These are phyloP conservation scores for Lachnellula hyalina DNA, from an alignment of 2,329 filamentous ascomycete genomes.

Conservation along the genomic window DNA sequence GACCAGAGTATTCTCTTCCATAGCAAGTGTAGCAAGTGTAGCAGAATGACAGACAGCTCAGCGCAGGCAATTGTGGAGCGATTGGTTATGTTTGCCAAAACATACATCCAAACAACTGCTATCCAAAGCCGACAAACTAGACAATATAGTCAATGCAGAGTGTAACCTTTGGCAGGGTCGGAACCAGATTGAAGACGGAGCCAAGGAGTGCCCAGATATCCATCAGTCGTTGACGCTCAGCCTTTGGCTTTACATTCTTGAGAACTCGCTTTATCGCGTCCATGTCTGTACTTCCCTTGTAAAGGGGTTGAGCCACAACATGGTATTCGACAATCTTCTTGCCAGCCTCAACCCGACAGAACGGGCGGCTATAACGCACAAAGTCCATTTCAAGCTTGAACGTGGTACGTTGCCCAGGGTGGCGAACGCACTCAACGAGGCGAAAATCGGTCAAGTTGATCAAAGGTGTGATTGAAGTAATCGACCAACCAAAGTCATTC, in stretches of 20 bases:
- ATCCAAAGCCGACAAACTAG: neutral
- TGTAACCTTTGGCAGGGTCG: neutral
- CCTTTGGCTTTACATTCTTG: neutral
- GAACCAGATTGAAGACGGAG: neutral
- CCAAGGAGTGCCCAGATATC: neutral
- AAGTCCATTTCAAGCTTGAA: neutral
- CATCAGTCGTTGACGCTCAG: neutral
- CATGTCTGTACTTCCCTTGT: neutral
- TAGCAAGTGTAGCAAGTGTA: neutral
- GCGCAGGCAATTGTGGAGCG: neutral
- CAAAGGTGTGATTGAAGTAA: neutral
- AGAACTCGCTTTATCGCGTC: conserved; percentile 4
- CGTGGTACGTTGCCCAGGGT: neutral
- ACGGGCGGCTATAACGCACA: no score
- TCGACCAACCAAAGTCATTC: neutral
- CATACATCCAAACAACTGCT: neutral
- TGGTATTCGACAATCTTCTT: neutral
- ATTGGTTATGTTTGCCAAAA: neutral
- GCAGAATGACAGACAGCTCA: neutral
- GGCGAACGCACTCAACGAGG: neutral
- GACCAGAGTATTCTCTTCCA: neutral
- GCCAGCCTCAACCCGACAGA: neutral
- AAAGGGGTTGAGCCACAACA: neutral
- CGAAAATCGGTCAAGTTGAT: neutral
- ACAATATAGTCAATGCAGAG: neutral